phyloP scores from a whole-genome alignment of 73 alveolate genomes.

The Paramecium sexaurelia region DNA sequence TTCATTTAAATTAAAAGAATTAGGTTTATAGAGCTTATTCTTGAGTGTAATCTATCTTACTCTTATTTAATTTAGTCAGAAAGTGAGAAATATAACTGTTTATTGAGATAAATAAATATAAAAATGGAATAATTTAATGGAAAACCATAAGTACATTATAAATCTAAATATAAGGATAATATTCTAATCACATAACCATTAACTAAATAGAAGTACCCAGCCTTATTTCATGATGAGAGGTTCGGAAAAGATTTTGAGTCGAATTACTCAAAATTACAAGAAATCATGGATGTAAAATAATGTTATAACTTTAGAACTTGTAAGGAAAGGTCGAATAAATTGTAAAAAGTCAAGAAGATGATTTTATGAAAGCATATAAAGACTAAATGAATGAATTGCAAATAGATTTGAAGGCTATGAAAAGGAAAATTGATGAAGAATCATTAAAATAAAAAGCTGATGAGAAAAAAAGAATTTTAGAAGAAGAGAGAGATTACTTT shows the following conservation, averaged over 20 bases:
- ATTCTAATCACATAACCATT: neutral
- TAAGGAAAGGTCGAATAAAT: neutral
- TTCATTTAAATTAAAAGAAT: too few species aligned
- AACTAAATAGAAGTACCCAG: neutral
- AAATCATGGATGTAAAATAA: neutral
- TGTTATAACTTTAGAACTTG: neutral
- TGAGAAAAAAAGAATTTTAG: conserved; percentile 61
- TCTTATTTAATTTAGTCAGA: neutral
- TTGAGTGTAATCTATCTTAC: neutral
- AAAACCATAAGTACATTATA: neutral
- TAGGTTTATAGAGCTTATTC: neutral
- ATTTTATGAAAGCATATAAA: conserved; percentile 49
- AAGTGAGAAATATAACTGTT: neutral
- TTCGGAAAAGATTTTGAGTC: neutral
- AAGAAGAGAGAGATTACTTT: conserved; percentile 70
- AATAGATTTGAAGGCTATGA: conserved; percentile 66
- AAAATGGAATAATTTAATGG: neutral
- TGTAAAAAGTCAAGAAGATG: conserved; percentile 24
- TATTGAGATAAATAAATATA: neutral
- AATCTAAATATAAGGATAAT: neutral
- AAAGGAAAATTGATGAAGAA: conserved; percentile 73
- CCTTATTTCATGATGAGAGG: neutral
- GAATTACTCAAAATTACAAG: neutral
- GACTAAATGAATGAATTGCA: conserved; percentile 62
- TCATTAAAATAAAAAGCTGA: conserved; percentile 65